Base-by-base conservation (phyloP, 495 filamentous ascomycete genomes). In the Tetracladium setigerum region DNA sequence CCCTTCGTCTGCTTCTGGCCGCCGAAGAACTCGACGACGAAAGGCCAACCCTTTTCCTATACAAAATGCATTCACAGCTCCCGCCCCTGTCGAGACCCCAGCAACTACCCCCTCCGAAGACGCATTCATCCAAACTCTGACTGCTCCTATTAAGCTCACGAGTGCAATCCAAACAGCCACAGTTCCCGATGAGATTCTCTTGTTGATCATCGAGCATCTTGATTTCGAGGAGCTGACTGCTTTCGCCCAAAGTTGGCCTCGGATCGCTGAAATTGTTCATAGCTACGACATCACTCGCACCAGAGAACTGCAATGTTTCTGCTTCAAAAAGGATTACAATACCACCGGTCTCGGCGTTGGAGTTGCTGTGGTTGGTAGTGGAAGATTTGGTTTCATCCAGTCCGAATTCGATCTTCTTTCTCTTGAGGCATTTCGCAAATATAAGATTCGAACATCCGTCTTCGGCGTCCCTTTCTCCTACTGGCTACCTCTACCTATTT, bases 341-440 rank as follows among this genome's bases (percentile, higher is more conserved):
- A 41, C 54, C 5, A 46, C 54, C 2, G 64, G 67, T 7, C 66
- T 77, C 11, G 73, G 73, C 4, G 61, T 77, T 19, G 72, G 71
- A 6, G 67, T 76, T 32, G 36, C 45, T n/a, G 38, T 65, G 15
- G 27, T n/a, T 7, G 4, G 18, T 8, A 39, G 9, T n/a, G 37
- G 43, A 13, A 48, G 13, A 40, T 15, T 41, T 3, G 36, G 37
- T 41, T 39, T 12, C 5, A 53, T 66, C 35, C 39, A 52, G 11
- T 74, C 73, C 0, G 73, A 76, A 50, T 76, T 76, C 43, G 72
- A 76, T 41, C 52, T 74, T 12, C 41, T 77, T 5, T 73, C 68
- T 1, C 18, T 62, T 11, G 55, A 67, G 32, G 73, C 66, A 5
- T 73, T 60, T 46, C 24, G 44, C 6, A 39, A 49, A 2, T 59